phyloP scores from a whole-genome alignment of 140 eudicot species.

The Oenanthe javanica region DNA sequence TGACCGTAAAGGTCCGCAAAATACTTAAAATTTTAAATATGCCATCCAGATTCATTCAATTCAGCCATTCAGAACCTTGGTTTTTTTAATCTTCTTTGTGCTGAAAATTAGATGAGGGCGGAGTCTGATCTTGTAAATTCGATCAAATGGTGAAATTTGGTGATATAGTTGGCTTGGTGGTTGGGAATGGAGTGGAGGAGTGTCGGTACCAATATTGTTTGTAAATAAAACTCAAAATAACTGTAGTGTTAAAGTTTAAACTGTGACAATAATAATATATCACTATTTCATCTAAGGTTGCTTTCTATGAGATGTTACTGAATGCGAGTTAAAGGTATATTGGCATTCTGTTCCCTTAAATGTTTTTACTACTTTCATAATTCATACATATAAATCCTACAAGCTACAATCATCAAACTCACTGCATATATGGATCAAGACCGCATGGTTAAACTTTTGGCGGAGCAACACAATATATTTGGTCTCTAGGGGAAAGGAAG shows the following conservation, averaged over 20 bases:
- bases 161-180: background rate
- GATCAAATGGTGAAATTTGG: background rate
- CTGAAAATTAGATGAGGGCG: background rate
- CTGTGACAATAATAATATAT: background rate
- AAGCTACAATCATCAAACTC: background rate
- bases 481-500: background rate
- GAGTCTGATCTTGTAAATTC: background rate
- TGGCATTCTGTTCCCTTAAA: background rate
- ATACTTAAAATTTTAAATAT: background rate
- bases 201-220: background rate
- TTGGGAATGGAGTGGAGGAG: no score
- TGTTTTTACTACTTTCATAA: background rate
- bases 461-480: background rate
- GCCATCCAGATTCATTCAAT: no score
- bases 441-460: background rate
- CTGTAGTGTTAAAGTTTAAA: background rate
- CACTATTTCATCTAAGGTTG: background rate
- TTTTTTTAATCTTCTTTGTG: background rate
- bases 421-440: background rate
- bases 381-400: background rate
- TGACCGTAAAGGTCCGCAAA: background rate
- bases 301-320: background rate
- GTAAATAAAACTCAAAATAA: background rate
- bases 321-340: background rate
- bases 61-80: background rate